A percentile compares a stretch with the other conserved stretches of the same genome.
These are phyloP conservation scores for Erythrobasidium hasegawianum DNA, from an alignment of 1,284 basidiomycete species.

Conservation along the genomic window DNA sequence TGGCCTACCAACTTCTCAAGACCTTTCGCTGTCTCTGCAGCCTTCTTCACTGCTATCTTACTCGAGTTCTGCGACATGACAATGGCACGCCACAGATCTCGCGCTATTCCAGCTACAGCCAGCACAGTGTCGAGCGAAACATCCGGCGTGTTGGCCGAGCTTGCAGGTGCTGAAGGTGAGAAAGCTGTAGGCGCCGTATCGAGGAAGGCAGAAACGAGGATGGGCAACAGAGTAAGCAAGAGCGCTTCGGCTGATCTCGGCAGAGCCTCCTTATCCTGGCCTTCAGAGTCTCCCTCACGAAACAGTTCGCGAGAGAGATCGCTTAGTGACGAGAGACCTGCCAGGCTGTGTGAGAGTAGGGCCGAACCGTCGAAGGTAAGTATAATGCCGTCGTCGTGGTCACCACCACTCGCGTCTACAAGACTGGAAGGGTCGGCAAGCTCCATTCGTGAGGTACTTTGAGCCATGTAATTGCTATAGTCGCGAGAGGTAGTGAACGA, in stretches of 20 bases:
- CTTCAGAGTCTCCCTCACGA: too few species aligned
- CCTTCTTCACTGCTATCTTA: not conserved
- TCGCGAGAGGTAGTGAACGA: constrained; percentile 42
- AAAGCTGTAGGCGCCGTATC: constrained; percentile 79
- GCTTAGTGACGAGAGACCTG: too few species aligned
- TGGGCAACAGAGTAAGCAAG: constrained; percentile 62
- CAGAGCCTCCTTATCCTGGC: not conserved
- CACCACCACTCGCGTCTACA: too few species aligned
- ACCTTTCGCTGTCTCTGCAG: constrained; percentile 42
- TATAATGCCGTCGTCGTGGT: too few species aligned
- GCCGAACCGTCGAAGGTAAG: too few species aligned
- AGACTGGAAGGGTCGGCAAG: too few species aligned
- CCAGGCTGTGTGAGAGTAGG: too few species aligned
- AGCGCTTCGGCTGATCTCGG: constrained; percentile 38
- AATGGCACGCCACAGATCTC: constrained; percentile 63
- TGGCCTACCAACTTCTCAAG: constrained; percentile 62
- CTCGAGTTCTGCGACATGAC: constrained; percentile 34
- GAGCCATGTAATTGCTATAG: constrained; percentile 40
- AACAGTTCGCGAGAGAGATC: too few species aligned
- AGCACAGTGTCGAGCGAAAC: constrained; percentile 63
- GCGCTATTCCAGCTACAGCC: constrained; percentile 61
- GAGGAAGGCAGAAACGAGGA: constrained; percentile 73
- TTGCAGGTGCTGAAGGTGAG: constrained; percentile 53
- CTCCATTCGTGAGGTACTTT: too few species aligned
- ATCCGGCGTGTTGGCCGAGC: constrained; percentile 52